Evolutionary conservation across 2,329 filamentous ascomycete species (phyloP).

Genomic region (Xylariaceae sp.): DNA sequence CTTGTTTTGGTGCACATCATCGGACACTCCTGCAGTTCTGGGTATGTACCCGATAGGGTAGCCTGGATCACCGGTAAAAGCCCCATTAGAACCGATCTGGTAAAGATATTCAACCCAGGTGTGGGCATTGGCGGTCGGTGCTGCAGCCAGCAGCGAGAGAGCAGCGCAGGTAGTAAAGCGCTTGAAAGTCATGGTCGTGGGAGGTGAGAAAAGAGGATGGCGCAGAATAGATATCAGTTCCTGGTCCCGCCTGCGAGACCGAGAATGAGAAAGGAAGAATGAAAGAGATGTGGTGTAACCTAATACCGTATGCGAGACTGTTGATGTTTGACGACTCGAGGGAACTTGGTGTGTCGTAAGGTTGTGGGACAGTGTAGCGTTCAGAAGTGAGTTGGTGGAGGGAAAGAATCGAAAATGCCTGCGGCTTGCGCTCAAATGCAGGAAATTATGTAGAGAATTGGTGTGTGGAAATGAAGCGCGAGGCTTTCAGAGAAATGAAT

Average conservation of each 20-base stretch:
- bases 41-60: conserved; percentile 75
- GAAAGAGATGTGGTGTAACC: background rate
- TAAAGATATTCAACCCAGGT: conserved; percentile 83
- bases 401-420: conserved; percentile 10
- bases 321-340: background rate
- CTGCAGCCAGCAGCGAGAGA: conserved; percentile 42
- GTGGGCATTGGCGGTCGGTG: conserved; percentile 60
- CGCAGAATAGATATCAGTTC: conserved; percentile 8
- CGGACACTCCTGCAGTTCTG: conserved; percentile 63
- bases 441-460: conserved; percentile 3
- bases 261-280: conserved; percentile 6
- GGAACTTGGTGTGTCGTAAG: background rate
- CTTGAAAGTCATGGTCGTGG: conserved; percentile 30
- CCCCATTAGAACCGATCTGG: conserved; percentile 75
- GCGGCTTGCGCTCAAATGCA: conserved; percentile 22
- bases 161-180: conserved; percentile 23
- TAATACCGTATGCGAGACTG: conserved; percentile 1
- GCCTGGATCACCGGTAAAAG: conserved; percentile 72
- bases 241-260: conserved; percentile 36
- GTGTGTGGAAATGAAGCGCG: conserved; percentile 10
- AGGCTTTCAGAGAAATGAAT: conserved; percentile 7
- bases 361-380: background rate
- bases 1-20: conserved; percentile 66
- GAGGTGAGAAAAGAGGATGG: conserved; percentile 1
- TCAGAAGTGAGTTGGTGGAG: background rate